Evolutionary conservation across 78 protist species (phyloP), one percentile per base, ranked within the genome.

Genomic region (Dictyostelium brefeldianum): DNA sequence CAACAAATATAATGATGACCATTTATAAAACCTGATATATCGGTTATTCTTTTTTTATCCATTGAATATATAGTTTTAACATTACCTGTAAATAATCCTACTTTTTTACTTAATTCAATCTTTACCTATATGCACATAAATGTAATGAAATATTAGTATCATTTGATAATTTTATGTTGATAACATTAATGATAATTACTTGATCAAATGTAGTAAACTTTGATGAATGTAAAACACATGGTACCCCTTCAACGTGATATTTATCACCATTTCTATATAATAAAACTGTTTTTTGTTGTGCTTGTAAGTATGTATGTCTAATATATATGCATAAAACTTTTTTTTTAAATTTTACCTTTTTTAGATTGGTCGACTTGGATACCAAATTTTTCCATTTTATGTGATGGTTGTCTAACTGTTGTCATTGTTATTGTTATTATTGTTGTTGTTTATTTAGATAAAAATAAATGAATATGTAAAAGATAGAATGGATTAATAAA

Each of bases 131-230:
- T n/a, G n/a, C n/a, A n/a, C n/a, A n/a, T n/a, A n/a, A n/a, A n/a
- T n/a, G n/a, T n/a, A n/a, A n/a, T n/a, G n/a, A n/a, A n/a, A n/a
- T n/a, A n/a, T n/a, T n/a, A n/a, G n/a, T n/a, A n/a, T n/a, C n/a
- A n/a, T n/a, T n/a, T n/a, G n/a, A n/a, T n/a, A 31, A 71, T 31
- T 20, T 36, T 43, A 43, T 22, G 8, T 27, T 29, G 8, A 65
- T 65, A 22, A 59, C 20, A 22, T n/a, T 50, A 50, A 15, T 20
- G 1, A 41, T 18, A 51, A 51, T 6, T 51, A 89, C 94, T 14
- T 90, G 94, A 69, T 90, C 94, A 25, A 36, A 90, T 15, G 78
- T 90, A 36, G 65, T 90, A 74, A 74, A 90, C 31, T 90, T 90
- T 5, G 83, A 78, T 12, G 81, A 11, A 18, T 90, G 94, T 5